phyloP scores from a whole-genome alignment of 306 rosid species.

The Vicia villosa region DNA sequence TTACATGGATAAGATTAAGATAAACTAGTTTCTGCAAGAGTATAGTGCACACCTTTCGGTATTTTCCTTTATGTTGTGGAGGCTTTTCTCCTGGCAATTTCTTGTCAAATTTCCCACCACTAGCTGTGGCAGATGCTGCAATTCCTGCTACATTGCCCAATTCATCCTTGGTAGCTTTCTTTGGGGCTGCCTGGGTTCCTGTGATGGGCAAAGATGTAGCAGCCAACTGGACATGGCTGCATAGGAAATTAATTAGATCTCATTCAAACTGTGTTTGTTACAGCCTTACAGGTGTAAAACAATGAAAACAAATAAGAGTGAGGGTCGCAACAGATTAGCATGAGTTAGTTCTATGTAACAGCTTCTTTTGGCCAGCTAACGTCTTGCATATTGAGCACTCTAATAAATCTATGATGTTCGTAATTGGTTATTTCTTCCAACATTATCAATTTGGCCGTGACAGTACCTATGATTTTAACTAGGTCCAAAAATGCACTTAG shows the following conservation, averaged over 20 bases:
- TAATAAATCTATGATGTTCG: neutral
- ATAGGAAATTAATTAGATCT: conserved; percentile 27
- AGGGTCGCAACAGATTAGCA: neutral
- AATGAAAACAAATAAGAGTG: neutral
- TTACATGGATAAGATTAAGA: conserved; percentile 13
- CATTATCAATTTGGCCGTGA: too few species aligned
- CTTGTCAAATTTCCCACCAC: conserved; percentile 97
- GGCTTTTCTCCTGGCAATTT: conserved; percentile 85
- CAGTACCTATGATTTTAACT: too few species aligned
- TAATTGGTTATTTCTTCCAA: too few species aligned
- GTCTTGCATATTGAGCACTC: neutral
- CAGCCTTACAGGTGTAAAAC: neutral
- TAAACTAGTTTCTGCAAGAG: conserved; percentile 1
- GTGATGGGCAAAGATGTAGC: conserved; percentile 93
- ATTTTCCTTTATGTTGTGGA: conserved; percentile 75
- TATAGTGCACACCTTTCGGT: conserved; percentile 65
- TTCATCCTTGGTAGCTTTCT: conserved; percentile 72
- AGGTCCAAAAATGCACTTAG: too few species aligned
- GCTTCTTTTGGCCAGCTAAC: neutral
- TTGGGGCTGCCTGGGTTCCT: conserved; percentile 75
- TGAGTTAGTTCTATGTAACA: neutral
- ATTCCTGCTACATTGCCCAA: conserved; percentile 82
- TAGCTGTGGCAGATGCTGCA: conserved; percentile 90
- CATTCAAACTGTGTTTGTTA: neutral
- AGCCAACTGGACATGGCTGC: conserved; percentile 91